Evolutionary conservation across 352 stramenopile species (phyloP), one percentile per base, ranked within the genome.

Genomic region (Pythium vanterpoolii): DNA sequence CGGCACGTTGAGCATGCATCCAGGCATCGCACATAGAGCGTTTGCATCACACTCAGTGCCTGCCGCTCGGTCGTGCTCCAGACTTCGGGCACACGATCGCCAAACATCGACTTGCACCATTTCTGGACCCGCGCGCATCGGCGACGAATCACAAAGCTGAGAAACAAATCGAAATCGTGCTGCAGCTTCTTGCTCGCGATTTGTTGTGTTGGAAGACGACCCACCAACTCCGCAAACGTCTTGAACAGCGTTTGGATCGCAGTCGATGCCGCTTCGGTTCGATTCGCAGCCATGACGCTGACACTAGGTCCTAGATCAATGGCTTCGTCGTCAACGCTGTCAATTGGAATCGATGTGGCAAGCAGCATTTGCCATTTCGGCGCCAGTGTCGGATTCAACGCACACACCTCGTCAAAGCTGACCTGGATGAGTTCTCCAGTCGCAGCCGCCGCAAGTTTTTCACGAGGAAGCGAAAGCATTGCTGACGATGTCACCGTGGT

Each of bases 21-120:
- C 28, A 84, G 67, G 44, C 84, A 93, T 2, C 84, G 84, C 2
- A 64, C 70, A 7, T 89, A 65, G 10, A 89, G 51, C 24, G 76
- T 67, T 43, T 86, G 67, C 40, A 90, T 76, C 9, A 64, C 56
- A 0, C 64, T 70, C 0, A 87, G 23, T 3, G 67, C 73, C 45
- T 86, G 77, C 16, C 78, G 70, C 52, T 90, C 76, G 0, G 79
- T 23, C 2, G 48, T 49, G 8, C 69, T 76, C 77, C 79, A 88
- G 4, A 79, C 78, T 0, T 86, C 68, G 0, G 74, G 59, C 0
- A 85, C 47, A 24, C 63, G 68, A 24, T 64, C 71, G 21, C 71
- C 61, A 10, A 90, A 71, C 16, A 66, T 59, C 30, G 74, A 65
- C 23, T 66, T 75, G 0, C 56, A 74, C 77, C 78, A 90, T 6